Evolutionary conservation across 768 basidiomycete species (phyloP).

Genomic region (Lactifluus subvellereus): DNA sequence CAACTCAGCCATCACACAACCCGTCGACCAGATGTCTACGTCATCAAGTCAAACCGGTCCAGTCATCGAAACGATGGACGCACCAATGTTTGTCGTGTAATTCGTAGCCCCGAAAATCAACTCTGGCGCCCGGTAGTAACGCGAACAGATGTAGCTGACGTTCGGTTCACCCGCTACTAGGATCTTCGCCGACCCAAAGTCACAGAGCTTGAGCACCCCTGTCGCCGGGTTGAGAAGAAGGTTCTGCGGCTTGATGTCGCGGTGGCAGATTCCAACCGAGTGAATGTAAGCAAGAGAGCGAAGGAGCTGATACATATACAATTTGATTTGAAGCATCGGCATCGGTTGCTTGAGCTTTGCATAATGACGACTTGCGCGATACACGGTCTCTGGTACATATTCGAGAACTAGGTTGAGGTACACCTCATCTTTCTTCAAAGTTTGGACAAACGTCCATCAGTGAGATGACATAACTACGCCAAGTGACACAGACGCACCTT

Average conservation of each 20-base stretch:
- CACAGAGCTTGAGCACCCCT: conserved; percentile 95
- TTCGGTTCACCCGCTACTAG: conserved; percentile 97
- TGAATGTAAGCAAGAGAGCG: conserved; percentile 99
- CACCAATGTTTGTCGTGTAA: conserved; percentile 98
- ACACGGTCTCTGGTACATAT: conserved; percentile 99
- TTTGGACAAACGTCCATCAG: conserved; percentile 1
- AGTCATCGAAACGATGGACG: conserved; percentile 29
- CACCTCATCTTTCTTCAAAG: conserved; percentile 91
- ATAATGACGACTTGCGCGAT: conserved; percentile 97
- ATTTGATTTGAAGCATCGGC: conserved; percentile 99
- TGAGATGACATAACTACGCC: background rate
- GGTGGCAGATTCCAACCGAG: conserved; percentile 98
- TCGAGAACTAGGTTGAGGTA: conserved; percentile 99
- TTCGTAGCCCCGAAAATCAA: conserved; percentile 99
- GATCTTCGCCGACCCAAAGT: conserved; percentile 99
- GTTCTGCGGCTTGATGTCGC: conserved; percentile 99
- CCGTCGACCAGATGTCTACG: conserved; percentile 97
- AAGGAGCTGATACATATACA: conserved; percentile 99
- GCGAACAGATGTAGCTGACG: conserved; percentile 98
- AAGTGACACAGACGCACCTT: conserved; percentile 55
- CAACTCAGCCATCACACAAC: conserved; percentile 99
- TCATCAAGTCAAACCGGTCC: background rate
- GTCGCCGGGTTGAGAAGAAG: conserved; percentile 94
- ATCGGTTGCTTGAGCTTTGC: conserved; percentile 99
- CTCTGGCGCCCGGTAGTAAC: conserved; percentile 99